Evolutionary conservation across 441 rosid genomes (phyloP).

Genomic region (Euphorbia celastroides): DNA sequence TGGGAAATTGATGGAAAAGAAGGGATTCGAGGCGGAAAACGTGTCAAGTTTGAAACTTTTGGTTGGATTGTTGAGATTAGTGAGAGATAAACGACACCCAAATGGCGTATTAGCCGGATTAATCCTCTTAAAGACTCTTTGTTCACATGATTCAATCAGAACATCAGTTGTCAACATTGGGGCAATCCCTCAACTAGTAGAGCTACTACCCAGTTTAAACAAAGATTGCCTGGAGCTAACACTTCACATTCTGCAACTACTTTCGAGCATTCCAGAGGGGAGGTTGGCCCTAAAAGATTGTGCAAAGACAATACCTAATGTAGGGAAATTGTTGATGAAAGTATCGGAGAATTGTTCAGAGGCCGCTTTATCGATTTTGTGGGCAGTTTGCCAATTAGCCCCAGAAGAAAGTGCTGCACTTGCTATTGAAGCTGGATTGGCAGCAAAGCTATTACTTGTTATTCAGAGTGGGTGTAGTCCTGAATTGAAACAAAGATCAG

Average conservation of each 20-base stretch:
- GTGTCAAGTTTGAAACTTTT: constrained; percentile 68
- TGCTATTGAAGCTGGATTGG: constrained; percentile 79
- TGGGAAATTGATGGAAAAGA: constrained; percentile 46
- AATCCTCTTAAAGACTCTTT: constrained; percentile 50
- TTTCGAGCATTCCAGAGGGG: constrained; percentile 56
- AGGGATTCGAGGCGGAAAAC: constrained; percentile 49
- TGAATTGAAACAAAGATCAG: constrained; percentile 64
- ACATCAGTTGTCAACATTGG: constrained; percentile 59
- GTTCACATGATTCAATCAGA: constrained; percentile 43
- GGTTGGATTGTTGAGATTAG: constrained; percentile 73
- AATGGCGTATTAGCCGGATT: constrained; percentile 58
- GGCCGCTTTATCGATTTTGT: constrained; percentile 56
- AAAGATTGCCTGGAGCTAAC: constrained; percentile 62
- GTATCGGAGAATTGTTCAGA: constrained; percentile 72
- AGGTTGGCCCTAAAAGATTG: constrained; percentile 66
- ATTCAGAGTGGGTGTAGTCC: constrained; percentile 82
- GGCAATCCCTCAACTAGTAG: constrained; percentile 64
- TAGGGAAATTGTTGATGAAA: constrained; percentile 64
- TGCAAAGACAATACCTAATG: constrained; percentile 48
- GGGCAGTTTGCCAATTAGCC: constrained; percentile 64
- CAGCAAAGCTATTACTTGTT: constrained; percentile 77
- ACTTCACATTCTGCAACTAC: constrained; percentile 48
- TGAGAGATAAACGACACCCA: constrained; percentile 58
- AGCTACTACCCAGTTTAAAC: constrained; percentile 52
- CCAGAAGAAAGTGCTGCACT: constrained; percentile 64